These are phyloP conservation scores for Prasinococcaceae sp. DNA, from an alignment of 139 green algal species.

Conservation along the genomic window DNA sequence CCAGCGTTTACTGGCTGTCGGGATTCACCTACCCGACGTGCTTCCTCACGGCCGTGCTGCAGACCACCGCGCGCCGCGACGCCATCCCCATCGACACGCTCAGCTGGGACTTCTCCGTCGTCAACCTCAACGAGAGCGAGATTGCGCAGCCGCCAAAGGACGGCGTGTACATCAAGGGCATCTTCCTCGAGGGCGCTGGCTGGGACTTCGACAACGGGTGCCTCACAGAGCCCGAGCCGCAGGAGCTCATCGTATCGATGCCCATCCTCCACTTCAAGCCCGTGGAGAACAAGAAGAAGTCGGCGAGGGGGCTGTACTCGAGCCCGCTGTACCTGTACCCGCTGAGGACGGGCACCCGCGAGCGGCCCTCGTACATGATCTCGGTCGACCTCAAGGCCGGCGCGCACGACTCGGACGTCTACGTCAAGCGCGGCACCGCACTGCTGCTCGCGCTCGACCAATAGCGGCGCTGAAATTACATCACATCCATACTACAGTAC, in stretches of 20 bases:
- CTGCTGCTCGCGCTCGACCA: conserved; percentile 48
- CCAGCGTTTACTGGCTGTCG: conserved; percentile 64
- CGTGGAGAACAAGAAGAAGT: conserved; percentile 65
- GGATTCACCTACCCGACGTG: conserved; percentile 73
- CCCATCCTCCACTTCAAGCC: conserved; percentile 74
- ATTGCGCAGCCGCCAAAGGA: conserved; percentile 54
- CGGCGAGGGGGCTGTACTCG: conserved; percentile 42
- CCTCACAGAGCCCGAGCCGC: conserved; percentile 66
- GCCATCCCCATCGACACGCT: conserved; percentile 70
- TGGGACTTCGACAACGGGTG: conserved; percentile 66
- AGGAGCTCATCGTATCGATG: conserved; percentile 79
- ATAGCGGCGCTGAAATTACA: background rate
- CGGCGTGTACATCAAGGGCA: conserved; percentile 65
- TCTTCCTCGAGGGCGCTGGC: conserved; percentile 63
- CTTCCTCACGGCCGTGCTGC: conserved; percentile 61
- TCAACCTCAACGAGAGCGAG: conserved; percentile 56
- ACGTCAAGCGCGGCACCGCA: conserved; percentile 60
- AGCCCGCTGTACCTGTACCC: conserved; percentile 75
- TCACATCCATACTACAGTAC: too few species aligned
- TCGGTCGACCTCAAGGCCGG: conserved; percentile 55
- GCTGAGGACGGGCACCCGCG: conserved; percentile 52
- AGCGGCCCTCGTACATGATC: conserved; percentile 67
- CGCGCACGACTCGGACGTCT: conserved; percentile 53
- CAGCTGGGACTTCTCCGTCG: conserved; percentile 59
- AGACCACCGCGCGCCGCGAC: conserved; percentile 56